phyloP scores from a whole-genome alignment of 768 basidiomycete species.

The Lactarius hengduanensis region DNA sequence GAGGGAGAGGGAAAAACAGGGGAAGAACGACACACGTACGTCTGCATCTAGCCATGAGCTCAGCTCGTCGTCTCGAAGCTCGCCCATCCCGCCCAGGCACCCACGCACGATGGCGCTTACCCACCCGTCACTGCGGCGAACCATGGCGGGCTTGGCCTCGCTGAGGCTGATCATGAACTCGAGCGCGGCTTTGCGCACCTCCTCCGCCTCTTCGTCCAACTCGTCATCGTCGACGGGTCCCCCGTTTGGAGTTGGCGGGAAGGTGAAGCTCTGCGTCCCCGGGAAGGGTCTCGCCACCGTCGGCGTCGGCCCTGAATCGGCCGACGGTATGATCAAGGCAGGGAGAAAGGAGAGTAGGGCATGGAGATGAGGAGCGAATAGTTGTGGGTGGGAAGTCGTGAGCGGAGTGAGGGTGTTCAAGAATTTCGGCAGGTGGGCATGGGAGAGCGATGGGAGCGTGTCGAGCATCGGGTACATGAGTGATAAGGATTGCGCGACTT shows the following conservation, averaged over 20 bases:
- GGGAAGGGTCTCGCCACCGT: constrained; percentile 50
- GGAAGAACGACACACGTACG: constrained; percentile 44
- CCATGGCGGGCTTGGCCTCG: constrained; percentile 71
- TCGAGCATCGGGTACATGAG: constrained; percentile 73
- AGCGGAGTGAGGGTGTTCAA: constrained; percentile 69
- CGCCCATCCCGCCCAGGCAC: constrained; percentile 81
- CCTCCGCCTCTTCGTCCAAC: constrained; percentile 64
- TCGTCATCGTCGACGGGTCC: constrained; percentile 40
- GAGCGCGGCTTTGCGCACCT: constrained; percentile 67
- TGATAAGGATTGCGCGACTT: constrained; percentile 58
- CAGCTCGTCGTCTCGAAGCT: constrained; percentile 62
- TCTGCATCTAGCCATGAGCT: constrained; percentile 71
- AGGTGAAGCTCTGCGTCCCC: constrained; percentile 35
- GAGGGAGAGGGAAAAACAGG: constrained; percentile 7
- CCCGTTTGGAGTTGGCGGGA: constrained; percentile 40
- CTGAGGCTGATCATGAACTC: constrained; percentile 84
- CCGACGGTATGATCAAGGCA: constrained; percentile 63
- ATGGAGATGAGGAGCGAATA: constrained; percentile 74
- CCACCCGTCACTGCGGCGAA: constrained; percentile 68
- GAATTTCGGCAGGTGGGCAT: constrained; percentile 58
- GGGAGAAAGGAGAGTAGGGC: constrained; percentile 70
- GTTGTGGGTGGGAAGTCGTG: constrained; percentile 58
- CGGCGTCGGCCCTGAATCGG: constrained; percentile 53
- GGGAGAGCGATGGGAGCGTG: constrained; percentile 60
- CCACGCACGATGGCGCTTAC: constrained; percentile 66